Evolutionary conservation across 2,329 filamentous ascomycete species (phyloP).

Genomic region (Fusarium decemcellulare): DNA sequence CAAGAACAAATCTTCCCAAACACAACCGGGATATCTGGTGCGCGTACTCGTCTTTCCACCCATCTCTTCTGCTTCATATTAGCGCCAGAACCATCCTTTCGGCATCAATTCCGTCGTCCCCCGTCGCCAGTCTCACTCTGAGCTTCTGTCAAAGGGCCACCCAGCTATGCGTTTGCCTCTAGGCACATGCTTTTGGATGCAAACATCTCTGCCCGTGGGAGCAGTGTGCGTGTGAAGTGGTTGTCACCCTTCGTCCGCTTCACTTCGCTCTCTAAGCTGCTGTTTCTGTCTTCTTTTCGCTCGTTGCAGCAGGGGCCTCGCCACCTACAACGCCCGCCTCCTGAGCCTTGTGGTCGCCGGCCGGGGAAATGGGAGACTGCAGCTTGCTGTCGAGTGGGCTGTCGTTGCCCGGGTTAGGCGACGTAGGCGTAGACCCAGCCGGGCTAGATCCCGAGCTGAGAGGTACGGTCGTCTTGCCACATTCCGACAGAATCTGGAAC

Average conservation of each 20-base stretch:
- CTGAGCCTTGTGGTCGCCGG: conserved; percentile 56
- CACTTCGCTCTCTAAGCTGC: conserved; percentile 33
- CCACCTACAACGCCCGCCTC: conserved; percentile 62
- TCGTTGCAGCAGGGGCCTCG: conserved; percentile 38
- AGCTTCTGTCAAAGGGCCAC: conserved; percentile 10
- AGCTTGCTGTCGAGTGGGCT: conserved; percentile 35
- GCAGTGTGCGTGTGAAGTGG: conserved; percentile 6
- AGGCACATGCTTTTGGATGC: conserved; percentile 27
- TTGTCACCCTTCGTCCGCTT: conserved; percentile 36
- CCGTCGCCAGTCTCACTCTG: conserved; percentile 37
- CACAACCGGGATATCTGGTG: conserved; percentile 2
- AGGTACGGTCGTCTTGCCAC: conserved; percentile 66
- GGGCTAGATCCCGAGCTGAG: conserved; percentile 45
- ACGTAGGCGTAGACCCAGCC: conserved; percentile 47
- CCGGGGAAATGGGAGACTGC: conserved; percentile 35
- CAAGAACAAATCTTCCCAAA: conserved; percentile 7
- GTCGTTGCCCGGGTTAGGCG: conserved; percentile 39
- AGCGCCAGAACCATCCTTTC: conserved; percentile 21
- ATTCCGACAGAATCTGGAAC: conserved; percentile 79
- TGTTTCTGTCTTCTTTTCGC: conserved; percentile 40
- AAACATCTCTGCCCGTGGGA: conserved; percentile 24
- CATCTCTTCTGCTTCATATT: conserved; percentile 18
- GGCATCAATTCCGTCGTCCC: conserved; percentile 4
- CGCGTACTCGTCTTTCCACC: conserved; percentile 24
- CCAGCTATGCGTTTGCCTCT: conserved; percentile 21